phyloP scores from a whole-genome alignment of 2,329 filamentous ascomycete species.

The Pseudocercospora macadamiae region DNA sequence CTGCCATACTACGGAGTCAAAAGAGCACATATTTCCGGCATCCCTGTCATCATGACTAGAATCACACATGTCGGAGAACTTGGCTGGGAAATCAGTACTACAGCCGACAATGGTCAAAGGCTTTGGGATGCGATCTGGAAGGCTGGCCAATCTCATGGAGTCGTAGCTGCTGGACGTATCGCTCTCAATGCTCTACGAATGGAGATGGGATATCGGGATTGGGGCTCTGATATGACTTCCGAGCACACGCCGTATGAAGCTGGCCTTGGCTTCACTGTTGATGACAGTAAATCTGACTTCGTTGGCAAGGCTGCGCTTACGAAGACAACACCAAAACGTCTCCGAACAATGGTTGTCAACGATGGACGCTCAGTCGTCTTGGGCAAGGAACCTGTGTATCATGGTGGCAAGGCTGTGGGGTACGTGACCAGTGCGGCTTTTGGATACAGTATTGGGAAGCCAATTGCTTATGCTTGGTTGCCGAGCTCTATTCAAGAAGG shows the following conservation, averaged over 20 bases:
- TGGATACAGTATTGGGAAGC: constrained; percentile 61
- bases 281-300: constrained; percentile 52
- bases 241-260: constrained; percentile 65
- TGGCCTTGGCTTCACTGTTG: constrained; percentile 57
- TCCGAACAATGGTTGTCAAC: constrained; percentile 59
- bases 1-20: constrained; percentile 58
- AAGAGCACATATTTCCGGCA: constrained; percentile 53
- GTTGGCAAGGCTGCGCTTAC: constrained; percentile 57
- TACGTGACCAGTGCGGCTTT: constrained; percentile 66
- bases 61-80: constrained; percentile 64
- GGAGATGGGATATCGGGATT: constrained; percentile 63
- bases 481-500: constrained; percentile 53
- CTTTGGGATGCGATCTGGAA: constrained; percentile 63
- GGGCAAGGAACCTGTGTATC: constrained; percentile 65
- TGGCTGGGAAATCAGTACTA: constrained; percentile 66
- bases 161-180: constrained; percentile 61
- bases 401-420: constrained; percentile 51
- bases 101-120: constrained; percentile 59
- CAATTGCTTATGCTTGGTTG: constrained; percentile 63
- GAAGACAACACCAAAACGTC: constrained; percentile 39
- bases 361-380: constrained; percentile 61
- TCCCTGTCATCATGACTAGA: constrained; percentile 60
- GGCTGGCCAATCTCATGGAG: constrained; percentile 57
- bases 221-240: constrained; percentile 61
- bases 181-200: constrained; percentile 63